Percentiles rank a stretch among this genome's conserved stretches.
These are phyloP conservation scores for Hyaloperonospora brassicae DNA, from an alignment of 352 stramenopile genomes.

Conservation along the genomic window DNA sequence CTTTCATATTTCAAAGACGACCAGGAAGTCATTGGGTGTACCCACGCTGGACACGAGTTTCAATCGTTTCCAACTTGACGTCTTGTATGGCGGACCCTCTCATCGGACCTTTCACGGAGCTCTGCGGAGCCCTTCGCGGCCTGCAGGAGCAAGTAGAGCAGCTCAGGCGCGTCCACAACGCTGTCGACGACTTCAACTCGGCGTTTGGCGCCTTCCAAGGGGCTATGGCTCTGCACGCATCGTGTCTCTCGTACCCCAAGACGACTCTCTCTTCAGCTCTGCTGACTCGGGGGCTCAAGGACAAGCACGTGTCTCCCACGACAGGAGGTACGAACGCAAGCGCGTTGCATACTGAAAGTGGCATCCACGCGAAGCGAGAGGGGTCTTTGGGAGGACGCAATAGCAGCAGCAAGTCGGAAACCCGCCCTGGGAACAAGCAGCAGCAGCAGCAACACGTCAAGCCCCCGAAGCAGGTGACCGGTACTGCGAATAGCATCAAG, in stretches of 20 bases:
- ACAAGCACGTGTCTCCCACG: conserved; percentile 9
- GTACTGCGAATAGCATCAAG: conserved; percentile 9
- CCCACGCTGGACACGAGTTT: too few relatives aligned
- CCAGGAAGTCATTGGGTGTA: too few relatives aligned
- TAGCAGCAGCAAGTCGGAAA: conserved; percentile 9
- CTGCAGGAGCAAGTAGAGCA: conserved; percentile 60
- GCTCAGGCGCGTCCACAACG: conserved; percentile 57
- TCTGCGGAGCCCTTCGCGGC: conserved; percentile 55
- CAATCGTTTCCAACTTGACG: too few relatives aligned
- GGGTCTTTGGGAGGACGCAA: conserved; percentile 1
- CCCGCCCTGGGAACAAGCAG: conserved; percentile 3
- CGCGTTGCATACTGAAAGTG: conserved; percentile 6
- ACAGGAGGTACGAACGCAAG: conserved; percentile 39
- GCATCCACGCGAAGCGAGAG: conserved; percentile 1
- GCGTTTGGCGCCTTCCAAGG: conserved; percentile 70
- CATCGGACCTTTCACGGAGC: conserved; percentile 39
- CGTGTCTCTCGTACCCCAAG: conserved; percentile 56
- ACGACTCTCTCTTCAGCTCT: background rate
- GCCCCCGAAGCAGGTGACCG: background rate
- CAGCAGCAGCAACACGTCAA: conserved; percentile 10
- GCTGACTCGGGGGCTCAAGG: conserved; percentile 4
- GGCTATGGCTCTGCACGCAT: conserved; percentile 69
- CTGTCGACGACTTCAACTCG: conserved; percentile 67
- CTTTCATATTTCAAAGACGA: too few relatives aligned
- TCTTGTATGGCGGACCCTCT: conserved; percentile 30